Base-by-base conservation (phyloP, 2,329 filamentous ascomycete genomes). In the Venturia pyrina region DNA sequence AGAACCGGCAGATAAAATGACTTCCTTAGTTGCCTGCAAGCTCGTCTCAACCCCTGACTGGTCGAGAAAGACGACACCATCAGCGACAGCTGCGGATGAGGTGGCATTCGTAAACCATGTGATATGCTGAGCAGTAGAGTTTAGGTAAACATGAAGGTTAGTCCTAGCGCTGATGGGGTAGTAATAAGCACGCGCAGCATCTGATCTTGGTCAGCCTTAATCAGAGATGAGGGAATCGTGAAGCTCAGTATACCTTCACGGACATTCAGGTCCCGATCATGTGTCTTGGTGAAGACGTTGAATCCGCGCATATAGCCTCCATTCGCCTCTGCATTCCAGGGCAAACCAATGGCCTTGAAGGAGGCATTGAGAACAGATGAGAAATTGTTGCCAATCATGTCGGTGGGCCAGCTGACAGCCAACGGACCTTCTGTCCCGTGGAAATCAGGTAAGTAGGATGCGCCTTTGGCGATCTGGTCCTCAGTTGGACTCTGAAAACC, bases 1-100 rank as follows among this genome's bases (percentile, higher is more conserved):
- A 1, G 63, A 67, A 5, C 69, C 69, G 8, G 68, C 68, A 37
- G 67, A 68, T n/a, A 71, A 34, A 41, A 70, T 68, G 28, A 72
- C 70, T 43, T 66, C 65, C 17, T 46, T 37, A 2, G 34, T 43
- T n/a, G 48, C 63, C 13, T 62, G 17, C 10, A 63, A 11, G 10
- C 6, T 53, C 24, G 21, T 21, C 21, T 53, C 48, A 28, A 10
- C 21, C 15, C 48, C 48, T 2, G 48, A 53, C 48, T 53, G 21
- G 21, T 53, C 13, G 48, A 17, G 2, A 28, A 53, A 53, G 3
- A 53, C 21, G 48, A 53, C 48, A 28, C 48, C 48, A 8, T 28
- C 21, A 21, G 48, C 48, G 21, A 53, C 48, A 5, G 48, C 48
- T 5, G 48, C 48, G 8, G 48, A 53, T 15, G 48, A 53, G 21